phyloP scores from a whole-genome alignment of 140 eudicot species.

The Flaveria floridana region DNA sequence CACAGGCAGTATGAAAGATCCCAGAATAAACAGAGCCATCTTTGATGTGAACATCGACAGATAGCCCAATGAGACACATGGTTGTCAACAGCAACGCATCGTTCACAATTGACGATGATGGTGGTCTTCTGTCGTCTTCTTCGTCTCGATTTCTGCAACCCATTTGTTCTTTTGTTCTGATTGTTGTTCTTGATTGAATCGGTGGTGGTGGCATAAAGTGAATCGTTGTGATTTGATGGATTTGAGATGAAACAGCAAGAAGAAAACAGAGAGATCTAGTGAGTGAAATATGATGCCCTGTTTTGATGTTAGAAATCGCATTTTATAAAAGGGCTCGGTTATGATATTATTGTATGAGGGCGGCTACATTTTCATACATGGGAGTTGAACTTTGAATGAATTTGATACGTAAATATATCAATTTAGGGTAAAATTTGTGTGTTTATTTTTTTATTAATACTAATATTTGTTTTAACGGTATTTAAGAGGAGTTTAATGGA shows the following conservation, averaged over 20 bases:
- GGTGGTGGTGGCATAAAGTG: constrained; percentile 12
- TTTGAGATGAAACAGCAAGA: background rate
- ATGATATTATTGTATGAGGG: constrained; percentile 2
- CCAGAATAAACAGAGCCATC: constrained; percentile 90
- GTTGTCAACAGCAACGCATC: constrained; percentile 71
- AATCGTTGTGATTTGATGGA: background rate
- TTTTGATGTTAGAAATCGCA: background rate
- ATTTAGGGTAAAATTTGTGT: constrained; percentile 10
- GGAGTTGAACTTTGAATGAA: background rate
- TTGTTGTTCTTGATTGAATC: background rate
- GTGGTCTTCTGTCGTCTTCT: constrained; percentile 27
- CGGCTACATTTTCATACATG: constrained; percentile 25
- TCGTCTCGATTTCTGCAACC: constrained; percentile 56
- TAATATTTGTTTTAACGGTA: too few relatives aligned
- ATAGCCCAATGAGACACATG: constrained; percentile 77
- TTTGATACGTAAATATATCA: background rate
- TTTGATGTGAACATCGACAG: constrained; percentile 81
- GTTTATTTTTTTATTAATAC: too few relatives aligned
- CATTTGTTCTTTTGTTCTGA: constrained; percentile 31
- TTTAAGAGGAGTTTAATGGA: too few relatives aligned
- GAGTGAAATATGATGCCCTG: background rate
- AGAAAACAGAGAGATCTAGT: background rate
- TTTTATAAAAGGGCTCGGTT: constrained; percentile 23
- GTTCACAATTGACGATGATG: constrained; percentile 36
- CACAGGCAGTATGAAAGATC: constrained; percentile 65